These are phyloP conservation scores for Peniophora sp. DNA, from an alignment of 1,284 basidiomycete genomes.

Conservation along the genomic window DNA sequence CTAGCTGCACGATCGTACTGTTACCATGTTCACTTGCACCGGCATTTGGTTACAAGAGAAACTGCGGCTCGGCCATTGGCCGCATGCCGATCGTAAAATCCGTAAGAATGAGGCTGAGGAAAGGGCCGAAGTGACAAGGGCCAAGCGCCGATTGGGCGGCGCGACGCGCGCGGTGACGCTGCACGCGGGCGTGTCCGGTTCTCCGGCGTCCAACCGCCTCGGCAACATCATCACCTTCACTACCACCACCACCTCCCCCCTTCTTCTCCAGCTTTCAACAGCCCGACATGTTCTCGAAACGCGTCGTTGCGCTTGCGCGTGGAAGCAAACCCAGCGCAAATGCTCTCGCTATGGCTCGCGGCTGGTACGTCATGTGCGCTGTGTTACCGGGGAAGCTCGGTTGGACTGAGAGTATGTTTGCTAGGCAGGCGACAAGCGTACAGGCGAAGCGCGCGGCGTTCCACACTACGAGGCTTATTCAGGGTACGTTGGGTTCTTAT, in stretches of 20 bases:
- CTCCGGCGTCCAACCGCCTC: too few species aligned
- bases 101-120: too few species aligned
- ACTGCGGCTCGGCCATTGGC: too few species aligned
- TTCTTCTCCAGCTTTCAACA: background rate
- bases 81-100: too few species aligned
- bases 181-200: too few species aligned
- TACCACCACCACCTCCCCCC: background rate
- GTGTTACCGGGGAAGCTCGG: background rate
- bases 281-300: slow-evolving; percentile 59
- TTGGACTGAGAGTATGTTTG: background rate
- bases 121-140: too few species aligned
- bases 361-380: slow-evolving; percentile 37
- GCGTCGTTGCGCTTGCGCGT: slow-evolving; percentile 58
- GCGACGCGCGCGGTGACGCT: too few species aligned
- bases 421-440: slow-evolving; percentile 38
- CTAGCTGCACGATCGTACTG: too few species aligned
- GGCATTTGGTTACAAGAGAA: too few species aligned
- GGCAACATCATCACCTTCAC: background rate
- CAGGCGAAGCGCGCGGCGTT: slow-evolving; percentile 51
- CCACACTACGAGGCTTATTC: slow-evolving; percentile 59
- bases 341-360: slow-evolving; percentile 33
- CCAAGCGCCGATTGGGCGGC: too few species aligned
- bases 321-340: slow-evolving; percentile 39
- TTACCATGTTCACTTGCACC: too few species aligned
- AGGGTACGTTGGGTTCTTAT: slow-evolving; percentile 44